A percentile compares a stretch with the other conserved stretches of the same genome.
These are phyloP conservation scores for Cercospora citrullina DNA, from an alignment of 2,329 filamentous ascomycete species.

Conservation along the genomic window DNA sequence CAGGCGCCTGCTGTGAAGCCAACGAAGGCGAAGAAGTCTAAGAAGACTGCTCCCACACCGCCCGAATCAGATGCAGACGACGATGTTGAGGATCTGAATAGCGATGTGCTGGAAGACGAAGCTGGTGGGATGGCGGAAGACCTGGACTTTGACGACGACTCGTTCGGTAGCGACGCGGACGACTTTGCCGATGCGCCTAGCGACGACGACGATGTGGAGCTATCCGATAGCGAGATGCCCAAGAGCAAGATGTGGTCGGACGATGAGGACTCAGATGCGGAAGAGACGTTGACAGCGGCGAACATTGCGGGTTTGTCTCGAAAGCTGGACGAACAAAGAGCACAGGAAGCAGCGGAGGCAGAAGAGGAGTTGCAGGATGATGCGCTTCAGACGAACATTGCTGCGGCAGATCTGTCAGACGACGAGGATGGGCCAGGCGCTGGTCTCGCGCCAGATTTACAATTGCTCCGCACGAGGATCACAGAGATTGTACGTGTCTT, in stretches of 20 bases:
- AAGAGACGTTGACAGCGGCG: slow-evolving; percentile 88
- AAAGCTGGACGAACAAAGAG: slow-evolving; percentile 76
- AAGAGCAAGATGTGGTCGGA: slow-evolving; percentile 79
- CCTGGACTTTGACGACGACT: slow-evolving; percentile 37
- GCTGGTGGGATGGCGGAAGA: slow-evolving; percentile 44
- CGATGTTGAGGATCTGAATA: slow-evolving; percentile 27
- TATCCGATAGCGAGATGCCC: slow-evolving; percentile 65
- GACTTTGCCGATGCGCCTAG: slow-evolving; percentile 38
- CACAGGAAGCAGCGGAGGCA: slow-evolving; percentile 77
- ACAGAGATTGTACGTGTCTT: slow-evolving; percentile 91
- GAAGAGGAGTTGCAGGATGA: slow-evolving; percentile 82
- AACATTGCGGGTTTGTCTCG: slow-evolving; percentile 91
- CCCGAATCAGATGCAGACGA: slow-evolving; percentile 39
- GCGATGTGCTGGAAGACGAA: slow-evolving; percentile 49
- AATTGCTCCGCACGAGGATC: slow-evolving; percentile 83
- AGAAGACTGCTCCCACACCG: slow-evolving; percentile 40
- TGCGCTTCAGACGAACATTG: slow-evolving; percentile 91
- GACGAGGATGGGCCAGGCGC: slow-evolving; percentile 61
- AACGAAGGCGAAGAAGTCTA: slow-evolving; percentile 15
- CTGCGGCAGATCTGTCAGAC: slow-evolving; percentile 63
- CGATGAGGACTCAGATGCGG: slow-evolving; percentile 82
- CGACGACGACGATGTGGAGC: slow-evolving; percentile 50
- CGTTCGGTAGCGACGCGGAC: slow-evolving; percentile 37
- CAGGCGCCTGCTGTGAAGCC: slow-evolving; percentile 14
- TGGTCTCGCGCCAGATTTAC: slow-evolving; percentile 80